Base-by-base conservation (phyloP, 768 basidiomycete genomes). In the Tricholoma terreum region DNA sequence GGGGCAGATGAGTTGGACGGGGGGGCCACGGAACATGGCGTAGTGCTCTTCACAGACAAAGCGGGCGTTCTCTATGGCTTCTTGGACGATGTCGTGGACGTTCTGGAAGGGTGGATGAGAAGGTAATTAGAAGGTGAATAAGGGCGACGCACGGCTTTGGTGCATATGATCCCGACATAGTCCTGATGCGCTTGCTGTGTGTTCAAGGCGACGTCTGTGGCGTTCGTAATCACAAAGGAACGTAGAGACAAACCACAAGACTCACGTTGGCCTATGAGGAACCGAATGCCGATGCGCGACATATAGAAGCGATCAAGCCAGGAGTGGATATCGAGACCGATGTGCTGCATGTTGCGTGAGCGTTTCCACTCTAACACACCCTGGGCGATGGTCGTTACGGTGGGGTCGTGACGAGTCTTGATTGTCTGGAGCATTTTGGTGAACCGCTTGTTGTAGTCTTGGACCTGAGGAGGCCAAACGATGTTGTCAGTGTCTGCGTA, bases 241-340 rank as follows among this genome's bases (percentile, higher is more conserved):
- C 11, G 46, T 30, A n/a, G 30, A 31, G 34, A 56, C 31, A 12
- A 33, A 27, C 43, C 33, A 31, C 61, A 59, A 43, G 22, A 75
- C 87, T 68, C 61, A 95, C 94, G 94, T 73, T 98, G 94, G 27
- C 94, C 97, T 54, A 98, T 97, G 60, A 99, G 75, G 68, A 98
- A 98, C 0, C 97, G 90, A 62, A 99, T 98, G 0, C 92, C 93
- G 48, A 94, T 96, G 24, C 97, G 87, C 27, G 86, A 89, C 84
- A 99, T 85, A 71, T 99, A 98, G 74, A 98, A 99, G 38, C 97
- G 81, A 72, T 98, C 97, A 61, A 99, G 75, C 92, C 95, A 98
- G 22, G 87, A 85, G 71, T 98, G 96, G 52, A 99, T 90, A 63
- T 94, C 92, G 35, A 87, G 77, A 14, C 90, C 90, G 50, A 94